Evolutionary conservation across 2,329 filamentous ascomycete genomes (phyloP).

Genomic region (Myotisia sp.): DNA sequence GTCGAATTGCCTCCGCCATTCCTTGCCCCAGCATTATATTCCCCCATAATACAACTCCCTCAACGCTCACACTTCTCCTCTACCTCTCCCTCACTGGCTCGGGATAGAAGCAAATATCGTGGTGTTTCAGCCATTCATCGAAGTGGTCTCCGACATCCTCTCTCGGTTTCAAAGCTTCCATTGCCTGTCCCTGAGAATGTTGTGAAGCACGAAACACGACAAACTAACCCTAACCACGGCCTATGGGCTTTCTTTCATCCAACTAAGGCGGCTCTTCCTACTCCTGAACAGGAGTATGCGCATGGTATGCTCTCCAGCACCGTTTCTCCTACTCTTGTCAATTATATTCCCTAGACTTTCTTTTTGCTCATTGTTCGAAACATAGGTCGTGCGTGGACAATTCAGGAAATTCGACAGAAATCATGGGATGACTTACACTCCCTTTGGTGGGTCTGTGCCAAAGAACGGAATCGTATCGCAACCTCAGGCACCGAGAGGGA

Average conservation of each 20-base stretch:
- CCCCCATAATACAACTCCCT: conserved; percentile 3
- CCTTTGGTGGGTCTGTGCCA: conserved; percentile 88
- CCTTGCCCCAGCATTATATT: conserved; percentile 26
- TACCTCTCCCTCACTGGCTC: conserved; percentile 25
- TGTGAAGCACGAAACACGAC: conserved; percentile 32
- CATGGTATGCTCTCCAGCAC: conserved; percentile 42
- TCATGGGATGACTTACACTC: conserved; percentile 86
- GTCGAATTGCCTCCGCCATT: conserved; percentile 31
- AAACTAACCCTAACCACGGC: conserved; percentile 61
- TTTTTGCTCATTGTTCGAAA: background rate
- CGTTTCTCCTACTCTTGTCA: conserved; percentile 1
- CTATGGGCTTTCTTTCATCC: conserved; percentile 84
- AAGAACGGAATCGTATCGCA: conserved; percentile 78
- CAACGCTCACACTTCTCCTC: conserved; percentile 12
- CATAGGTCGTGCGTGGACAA: conserved; percentile 61
- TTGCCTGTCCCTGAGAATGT: conserved; percentile 58
- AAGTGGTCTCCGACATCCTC: conserved; percentile 58
- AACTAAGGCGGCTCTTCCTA: conserved; percentile 52
- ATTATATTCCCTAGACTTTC: background rate
- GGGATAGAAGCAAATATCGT: conserved; percentile 64
- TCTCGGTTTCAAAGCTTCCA: conserved; percentile 57
- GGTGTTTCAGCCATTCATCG: conserved; percentile 69
- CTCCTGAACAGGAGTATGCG: conserved; percentile 50
- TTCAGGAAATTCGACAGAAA: conserved; percentile 73
- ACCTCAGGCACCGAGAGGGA: conserved; percentile 59